phyloP scores from a whole-genome alignment of 1,139 yeast species.

The Suhomyces choctaworum region DNA sequence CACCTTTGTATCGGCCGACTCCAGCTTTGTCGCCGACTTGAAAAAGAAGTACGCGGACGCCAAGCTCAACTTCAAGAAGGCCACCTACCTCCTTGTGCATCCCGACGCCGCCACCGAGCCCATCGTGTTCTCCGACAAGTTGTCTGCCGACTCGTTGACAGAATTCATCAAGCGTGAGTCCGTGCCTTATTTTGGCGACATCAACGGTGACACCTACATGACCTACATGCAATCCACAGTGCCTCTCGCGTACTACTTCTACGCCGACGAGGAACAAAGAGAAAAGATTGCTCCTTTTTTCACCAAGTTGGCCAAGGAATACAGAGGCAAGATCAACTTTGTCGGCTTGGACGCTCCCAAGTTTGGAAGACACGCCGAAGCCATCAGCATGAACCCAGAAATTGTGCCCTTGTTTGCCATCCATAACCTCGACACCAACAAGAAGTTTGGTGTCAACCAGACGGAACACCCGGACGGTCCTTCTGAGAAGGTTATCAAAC shows the following conservation, averaged over 20 bases:
- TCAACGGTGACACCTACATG: slow-evolving; percentile 78
- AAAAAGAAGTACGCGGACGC: slow-evolving; percentile 21
- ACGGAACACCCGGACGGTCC: slow-evolving; percentile 44
- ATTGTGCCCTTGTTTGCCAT: slow-evolving; percentile 89
- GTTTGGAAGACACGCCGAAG: slow-evolving; percentile 88
- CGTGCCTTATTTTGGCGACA: slow-evolving; percentile 88
- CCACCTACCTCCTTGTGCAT: slow-evolving; percentile 50
- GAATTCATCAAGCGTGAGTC: slow-evolving; percentile 67
- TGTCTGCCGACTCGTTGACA: slow-evolving; percentile 37
- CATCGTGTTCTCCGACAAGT: slow-evolving; percentile 26
- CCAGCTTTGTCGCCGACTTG: slow-evolving; percentile 45
- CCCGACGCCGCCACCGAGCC: slow-evolving; percentile 37
- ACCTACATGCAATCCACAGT: slow-evolving; percentile 67
- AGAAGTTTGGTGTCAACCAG: slow-evolving; percentile 71
- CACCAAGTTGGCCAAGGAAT: slow-evolving; percentile 64
- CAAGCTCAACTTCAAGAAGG: slow-evolving; percentile 29
- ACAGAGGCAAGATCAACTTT: slow-evolving; percentile 81
- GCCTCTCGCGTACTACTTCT: slow-evolving; percentile 89
- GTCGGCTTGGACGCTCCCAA: slow-evolving; percentile 82
- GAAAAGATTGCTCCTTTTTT: slow-evolving; percentile 53
- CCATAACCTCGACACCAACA: slow-evolving; percentile 67
- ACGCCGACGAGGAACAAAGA: slow-evolving; percentile 68
- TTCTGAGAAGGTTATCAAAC: slow-evolving; percentile 43
- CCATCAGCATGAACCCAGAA: slow-evolving; percentile 77
- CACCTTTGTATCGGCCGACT: slow-evolving; percentile 60